Evolutionary conservation across 306 rosid genomes (phyloP).

Genomic region (Quercus dentata): DNA sequence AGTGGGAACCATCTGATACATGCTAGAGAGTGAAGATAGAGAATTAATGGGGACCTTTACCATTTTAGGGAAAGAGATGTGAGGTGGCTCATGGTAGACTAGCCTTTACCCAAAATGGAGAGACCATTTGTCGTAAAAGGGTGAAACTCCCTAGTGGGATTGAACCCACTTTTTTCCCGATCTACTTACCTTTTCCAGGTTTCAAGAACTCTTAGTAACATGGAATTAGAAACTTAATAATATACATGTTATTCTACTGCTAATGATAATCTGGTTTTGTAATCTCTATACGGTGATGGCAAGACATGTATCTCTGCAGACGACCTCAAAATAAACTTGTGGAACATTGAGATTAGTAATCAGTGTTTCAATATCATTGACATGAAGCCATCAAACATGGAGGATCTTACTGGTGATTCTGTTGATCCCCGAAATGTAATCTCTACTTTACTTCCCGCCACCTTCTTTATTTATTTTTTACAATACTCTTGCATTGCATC

Average conservation of each 20-base stretch:
- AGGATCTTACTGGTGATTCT: conserved; percentile 55
- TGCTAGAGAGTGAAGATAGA: too few relatives aligned
- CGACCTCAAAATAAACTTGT: conserved; percentile 67
- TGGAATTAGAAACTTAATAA: not conserved
- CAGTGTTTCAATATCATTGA: conserved; percentile 71
- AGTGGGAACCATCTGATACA: too few relatives aligned
- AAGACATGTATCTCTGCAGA: conserved; percentile 77
- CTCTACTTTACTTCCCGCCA: not conserved
- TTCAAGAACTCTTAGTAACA: not conserved
- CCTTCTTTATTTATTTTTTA: not conserved
- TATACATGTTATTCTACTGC: not conserved
- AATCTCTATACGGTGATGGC: conserved; percentile 51
- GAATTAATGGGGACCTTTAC: too few relatives aligned
- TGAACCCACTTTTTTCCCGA: not conserved
- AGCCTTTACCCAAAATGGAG: too few relatives aligned
- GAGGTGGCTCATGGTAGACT: too few relatives aligned
- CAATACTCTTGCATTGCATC: not conserved
- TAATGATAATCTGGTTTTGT: conserved; percentile 16
- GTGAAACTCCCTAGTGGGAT: too few relatives aligned
- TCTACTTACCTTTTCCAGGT: not conserved
- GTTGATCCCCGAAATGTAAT: not conserved
- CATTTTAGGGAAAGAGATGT: too few relatives aligned
- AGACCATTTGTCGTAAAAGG: too few relatives aligned
- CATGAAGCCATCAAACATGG: conserved; percentile 44
- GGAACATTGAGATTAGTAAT: conserved; percentile 64